Base-by-base conservation (phyloP, 352 stramenopile species). In the Thraustochytrium sp. region DNA sequence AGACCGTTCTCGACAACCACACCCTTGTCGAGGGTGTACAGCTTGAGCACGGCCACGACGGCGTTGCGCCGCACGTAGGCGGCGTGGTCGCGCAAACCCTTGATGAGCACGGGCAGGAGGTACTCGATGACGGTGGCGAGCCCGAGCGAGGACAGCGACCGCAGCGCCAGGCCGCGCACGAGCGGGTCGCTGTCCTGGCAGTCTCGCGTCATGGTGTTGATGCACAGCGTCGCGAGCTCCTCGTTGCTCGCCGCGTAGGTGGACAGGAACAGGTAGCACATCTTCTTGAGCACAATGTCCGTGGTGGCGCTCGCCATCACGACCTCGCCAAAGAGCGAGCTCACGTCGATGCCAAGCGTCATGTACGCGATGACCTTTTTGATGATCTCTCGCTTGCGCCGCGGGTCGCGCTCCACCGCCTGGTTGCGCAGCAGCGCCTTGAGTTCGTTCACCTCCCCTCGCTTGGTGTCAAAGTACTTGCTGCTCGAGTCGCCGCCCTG, bases 291-390 rank as follows among this genome's bases (percentile, higher is more conserved):
- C 64, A 99, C 97, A 16, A 99, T 91, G 90, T 99, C 97, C 63
- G 96, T 94, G 18, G 95, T 99, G 55, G 94, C 92, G 85, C 90
- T 95, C 13, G 85, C 91, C 84, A 99, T 90, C 87, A 99, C 97
- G 95, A 99, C 98, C 89, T 99, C 96, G 49, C 95, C 98, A 87
- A 99, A 99, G 56, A 99, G 93, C 44, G 94, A 91, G 31, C 95
- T 98, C 23, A 99, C 97, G 88, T 99, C 97, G 76, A 99, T 98
- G 46, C 97, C 97, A 11, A 99, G 88, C 65, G 97, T 99, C 96
- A 99, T 99, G 90, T 99, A 99, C 40, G 96, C 96, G 88, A 99
- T 99, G 16, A 99, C 94, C 87, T 99, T 99, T 87, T 99, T 99
- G 87, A 99, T 98, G 84, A 99, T 97, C 85, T 99, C 97, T 55